A percentile compares a stretch with the other conserved stretches of the same genome.
Evolutionary conservation across 1,139 yeast species (phyloP).

Genomic region (Yamadazyma triangularis): DNA sequence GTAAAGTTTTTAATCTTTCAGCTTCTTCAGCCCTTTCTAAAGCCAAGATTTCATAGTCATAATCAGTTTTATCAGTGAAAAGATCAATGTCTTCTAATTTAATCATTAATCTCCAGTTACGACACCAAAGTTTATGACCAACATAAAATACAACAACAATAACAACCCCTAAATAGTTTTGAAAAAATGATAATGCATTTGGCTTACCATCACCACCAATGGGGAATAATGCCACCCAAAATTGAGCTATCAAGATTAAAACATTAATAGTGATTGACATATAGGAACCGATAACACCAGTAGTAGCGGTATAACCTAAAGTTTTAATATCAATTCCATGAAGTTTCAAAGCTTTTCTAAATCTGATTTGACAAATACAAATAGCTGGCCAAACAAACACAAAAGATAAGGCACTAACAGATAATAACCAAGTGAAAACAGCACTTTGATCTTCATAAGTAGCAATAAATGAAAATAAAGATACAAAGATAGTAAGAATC

Average conservation of each 20-base stretch:
- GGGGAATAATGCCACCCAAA: slow-evolving; percentile 43
- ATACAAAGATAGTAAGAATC: slow-evolving; percentile 27
- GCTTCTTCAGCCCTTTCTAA: slow-evolving; percentile 40
- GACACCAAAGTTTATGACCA: slow-evolving; percentile 35
- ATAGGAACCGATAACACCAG: slow-evolving; percentile 39
- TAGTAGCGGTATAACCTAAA: slow-evolving; percentile 37
- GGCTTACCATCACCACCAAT: slow-evolving; percentile 25
- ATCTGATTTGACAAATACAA: slow-evolving; percentile 39
- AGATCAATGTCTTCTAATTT: slow-evolving; percentile 36
- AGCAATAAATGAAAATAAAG: slow-evolving; percentile 32
- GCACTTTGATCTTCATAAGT: slow-evolving; percentile 36
- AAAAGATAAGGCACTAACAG: slow-evolving; percentile 41
- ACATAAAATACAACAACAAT: slow-evolving; percentile 30
- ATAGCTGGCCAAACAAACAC: slow-evolving; percentile 42
- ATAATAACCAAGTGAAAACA: slow-evolving; percentile 42
- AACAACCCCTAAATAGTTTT: slow-evolving; percentile 34
- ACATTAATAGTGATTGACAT: slow-evolving; percentile 31
- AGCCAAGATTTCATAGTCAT: slow-evolving; percentile 37
- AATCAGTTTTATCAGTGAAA: slow-evolving; percentile 37
- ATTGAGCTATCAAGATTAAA: slow-evolving; percentile 37
- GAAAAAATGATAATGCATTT: slow-evolving; percentile 30
- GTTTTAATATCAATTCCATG: slow-evolving; percentile 30
- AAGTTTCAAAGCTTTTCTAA: slow-evolving; percentile 36
- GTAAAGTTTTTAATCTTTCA: slow-evolving; percentile 27
- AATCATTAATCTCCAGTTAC: slow-evolving; percentile 28